A percentile compares a stretch with the other conserved stretches of the same genome.
phyloP scores from a whole-genome alignment of 2,329 filamentous ascomycete species.

The Exutisphaerella laricina region DNA sequence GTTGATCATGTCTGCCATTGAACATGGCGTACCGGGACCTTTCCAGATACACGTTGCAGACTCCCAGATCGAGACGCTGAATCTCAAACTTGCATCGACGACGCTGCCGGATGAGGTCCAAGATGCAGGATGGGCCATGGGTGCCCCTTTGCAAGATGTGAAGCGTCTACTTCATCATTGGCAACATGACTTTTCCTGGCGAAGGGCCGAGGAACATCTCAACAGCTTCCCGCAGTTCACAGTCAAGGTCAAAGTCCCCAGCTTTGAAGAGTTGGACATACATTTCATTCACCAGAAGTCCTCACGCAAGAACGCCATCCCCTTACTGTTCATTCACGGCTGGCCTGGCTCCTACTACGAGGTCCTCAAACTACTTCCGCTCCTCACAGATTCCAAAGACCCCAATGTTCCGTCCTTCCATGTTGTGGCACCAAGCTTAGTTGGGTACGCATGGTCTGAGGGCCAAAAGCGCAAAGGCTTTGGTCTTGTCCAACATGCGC shows the following conservation, averaged over 20 bases:
- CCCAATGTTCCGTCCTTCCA: slow-evolving; percentile 38
- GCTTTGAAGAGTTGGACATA: slow-evolving; percentile 40
- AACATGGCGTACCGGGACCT: background rate
- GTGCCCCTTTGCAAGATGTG: slow-evolving; percentile 53
- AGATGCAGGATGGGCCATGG: slow-evolving; percentile 50
- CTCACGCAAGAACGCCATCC: slow-evolving; percentile 50
- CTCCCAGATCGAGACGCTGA: background rate
- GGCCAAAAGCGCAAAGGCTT: slow-evolving; percentile 19
- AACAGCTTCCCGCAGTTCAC: slow-evolving; percentile 49
- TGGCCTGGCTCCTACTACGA: slow-evolving; percentile 64
- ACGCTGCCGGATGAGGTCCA: slow-evolving; percentile 45
- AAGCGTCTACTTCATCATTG: slow-evolving; percentile 53
- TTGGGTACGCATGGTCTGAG: slow-evolving; percentile 44
- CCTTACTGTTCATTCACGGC: slow-evolving; percentile 61
- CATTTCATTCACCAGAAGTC: slow-evolving; percentile 61
- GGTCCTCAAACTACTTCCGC: slow-evolving; percentile 54
- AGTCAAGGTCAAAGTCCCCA: slow-evolving; percentile 39
- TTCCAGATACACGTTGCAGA: background rate
- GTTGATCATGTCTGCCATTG: background rate
- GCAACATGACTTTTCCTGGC: slow-evolving; percentile 54
- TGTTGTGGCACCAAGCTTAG: slow-evolving; percentile 43
- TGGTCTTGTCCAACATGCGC: slow-evolving; percentile 15
- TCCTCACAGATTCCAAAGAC: slow-evolving; percentile 32
- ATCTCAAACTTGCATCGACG: background rate
- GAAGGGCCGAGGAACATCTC: slow-evolving; percentile 36